phyloP scores from a whole-genome alignment of 2,329 filamentous ascomycete genomes.

The Penicillium expansum region DNA sequence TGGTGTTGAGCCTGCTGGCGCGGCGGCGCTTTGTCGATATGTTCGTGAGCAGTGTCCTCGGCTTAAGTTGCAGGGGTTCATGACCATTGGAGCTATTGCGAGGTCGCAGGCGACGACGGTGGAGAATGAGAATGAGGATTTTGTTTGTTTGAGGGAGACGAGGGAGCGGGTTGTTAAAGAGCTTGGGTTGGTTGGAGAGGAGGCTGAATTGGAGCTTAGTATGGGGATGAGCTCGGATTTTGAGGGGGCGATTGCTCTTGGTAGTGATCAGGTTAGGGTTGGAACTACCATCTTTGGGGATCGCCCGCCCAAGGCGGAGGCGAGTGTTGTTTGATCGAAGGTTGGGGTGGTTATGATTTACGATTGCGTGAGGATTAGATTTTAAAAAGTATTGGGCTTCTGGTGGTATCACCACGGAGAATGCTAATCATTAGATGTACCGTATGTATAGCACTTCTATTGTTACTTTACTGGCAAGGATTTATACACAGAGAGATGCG shows the following conservation, averaged over 20 bases:
- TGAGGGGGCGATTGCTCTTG: slow-evolving; percentile 77
- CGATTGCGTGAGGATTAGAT: slow-evolving; percentile 7
- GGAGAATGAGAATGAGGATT: slow-evolving; percentile 90
- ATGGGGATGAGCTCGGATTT: slow-evolving; percentile 99
- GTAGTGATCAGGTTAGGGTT: slow-evolving; percentile 85
- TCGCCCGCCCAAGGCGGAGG: slow-evolving; percentile 74
- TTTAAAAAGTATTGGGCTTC: not conserved
- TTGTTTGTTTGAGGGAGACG: slow-evolving; percentile 65
- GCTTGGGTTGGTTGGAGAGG: slow-evolving; percentile 49
- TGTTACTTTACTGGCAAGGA: not conserved
- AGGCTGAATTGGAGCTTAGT: slow-evolving; percentile 73
- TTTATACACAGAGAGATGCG: slow-evolving; percentile 9
- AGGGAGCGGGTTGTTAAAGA: slow-evolving; percentile 67
- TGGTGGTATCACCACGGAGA: not conserved
- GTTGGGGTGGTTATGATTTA: slow-evolving; percentile 14
- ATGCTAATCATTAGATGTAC: not conserved
- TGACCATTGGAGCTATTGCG: slow-evolving; percentile 97
- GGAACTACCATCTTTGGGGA: slow-evolving; percentile 92
- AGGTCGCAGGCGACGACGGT: slow-evolving; percentile 69
- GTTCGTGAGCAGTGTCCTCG: slow-evolving; percentile 69
- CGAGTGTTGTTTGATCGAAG: slow-evolving; percentile 56
- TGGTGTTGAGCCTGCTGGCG: slow-evolving; percentile 68
- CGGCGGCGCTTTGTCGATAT: slow-evolving; percentile 63
- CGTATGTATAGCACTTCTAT: not conserved
- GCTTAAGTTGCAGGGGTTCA: slow-evolving; percentile 74